Evolutionary conservation across 1,139 yeast species (phyloP), one percentile per base, ranked within the genome.

Genomic region (Sugiyamaella castrensis): DNA sequence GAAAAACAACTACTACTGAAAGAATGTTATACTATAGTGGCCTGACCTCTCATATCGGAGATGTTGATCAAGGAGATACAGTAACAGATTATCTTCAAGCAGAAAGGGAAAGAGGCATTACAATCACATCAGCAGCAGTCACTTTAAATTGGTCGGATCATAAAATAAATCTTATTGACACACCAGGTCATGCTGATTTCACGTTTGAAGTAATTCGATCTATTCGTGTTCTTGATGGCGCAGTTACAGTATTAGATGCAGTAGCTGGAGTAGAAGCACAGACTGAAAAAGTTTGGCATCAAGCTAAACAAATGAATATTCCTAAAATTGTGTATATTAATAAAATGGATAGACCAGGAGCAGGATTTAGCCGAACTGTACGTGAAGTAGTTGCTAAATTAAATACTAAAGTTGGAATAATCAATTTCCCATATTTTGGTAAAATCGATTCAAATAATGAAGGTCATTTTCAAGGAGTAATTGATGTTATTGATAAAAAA

Each of bases 181-280:
- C 99, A 0, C 99, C 99, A 1, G 99, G 99, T 0, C 99, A 92
- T 68, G 98, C 97, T 0, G 99, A 92, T 66, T 92, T 92, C 65
- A 87, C 95, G 0, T 92, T 91, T 65, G 99, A 92, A 66, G 98
- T 94, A 6, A 87, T 82, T 2, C 72, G 98, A 50, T 84, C 98
- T 0, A 75, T 92, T 52, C 75, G 96, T 54, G 97, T 92, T 1
- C 71, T 92, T 13, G 98, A 92, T 68, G 97, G 98, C 1, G 95
- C 91, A 0, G 95, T 92, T 4, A 85, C 96, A 0, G 87, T 92
- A 10, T 70, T 92, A 47, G 99, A 92, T 69, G 96, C 87, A 0
- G 98, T 92, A 3, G 98, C 97, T 1, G 99, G 98, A 11, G 98
- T 92, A 0, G 98, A 92, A 63, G 95, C 98, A 0, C 98, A 94